phyloP scores from a whole-genome alignment of 2,329 filamentous ascomycete genomes.

The Penicillium expansum region DNA sequence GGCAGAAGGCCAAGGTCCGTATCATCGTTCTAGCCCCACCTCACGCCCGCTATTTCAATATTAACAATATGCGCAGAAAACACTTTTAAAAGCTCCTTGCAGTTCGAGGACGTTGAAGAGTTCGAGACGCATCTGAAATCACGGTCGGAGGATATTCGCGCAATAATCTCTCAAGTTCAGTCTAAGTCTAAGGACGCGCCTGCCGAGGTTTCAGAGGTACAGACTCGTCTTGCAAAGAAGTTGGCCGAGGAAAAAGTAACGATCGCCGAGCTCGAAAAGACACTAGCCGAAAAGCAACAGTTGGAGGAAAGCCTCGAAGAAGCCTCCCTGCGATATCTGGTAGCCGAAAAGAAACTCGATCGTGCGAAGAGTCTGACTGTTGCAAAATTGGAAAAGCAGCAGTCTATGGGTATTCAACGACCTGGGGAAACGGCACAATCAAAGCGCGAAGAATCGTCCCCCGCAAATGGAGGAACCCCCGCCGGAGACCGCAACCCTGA shows the following conservation, averaged over 20 bases:
- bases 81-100: slow-evolving; percentile 52
- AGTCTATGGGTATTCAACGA: slow-evolving; percentile 64
- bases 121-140: slow-evolving; percentile 79
- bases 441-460: slow-evolving; percentile 51
- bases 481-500: slow-evolving; percentile 61
- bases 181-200: slow-evolving; percentile 46
- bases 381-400: slow-evolving; percentile 87
- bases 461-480: slow-evolving; percentile 55
- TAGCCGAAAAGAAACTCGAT: slow-evolving; percentile 92
- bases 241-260: slow-evolving; percentile 81
- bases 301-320: slow-evolving; percentile 82
- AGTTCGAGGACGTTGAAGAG: slow-evolving; percentile 54
- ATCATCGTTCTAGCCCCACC: not conserved
- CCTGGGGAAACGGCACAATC: slow-evolving; percentile 48
- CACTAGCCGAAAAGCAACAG: slow-evolving; percentile 76
- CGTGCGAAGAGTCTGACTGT: slow-evolving; percentile 84
- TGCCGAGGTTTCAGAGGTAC: slow-evolving; percentile 69
- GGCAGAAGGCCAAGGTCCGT: slow-evolving; percentile 31
- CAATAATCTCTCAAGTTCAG: slow-evolving; percentile 69
- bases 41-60: not conserved
- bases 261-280: slow-evolving; percentile 70
- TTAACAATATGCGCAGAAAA: slow-evolving; percentile 18
- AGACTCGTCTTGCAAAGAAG: slow-evolving; percentile 70
- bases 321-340: slow-evolving; percentile 86
- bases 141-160: slow-evolving; percentile 72